phyloP scores from a whole-genome alignment of 2,329 filamentous ascomycete genomes.

The Chrysosphaeria jannelii region DNA sequence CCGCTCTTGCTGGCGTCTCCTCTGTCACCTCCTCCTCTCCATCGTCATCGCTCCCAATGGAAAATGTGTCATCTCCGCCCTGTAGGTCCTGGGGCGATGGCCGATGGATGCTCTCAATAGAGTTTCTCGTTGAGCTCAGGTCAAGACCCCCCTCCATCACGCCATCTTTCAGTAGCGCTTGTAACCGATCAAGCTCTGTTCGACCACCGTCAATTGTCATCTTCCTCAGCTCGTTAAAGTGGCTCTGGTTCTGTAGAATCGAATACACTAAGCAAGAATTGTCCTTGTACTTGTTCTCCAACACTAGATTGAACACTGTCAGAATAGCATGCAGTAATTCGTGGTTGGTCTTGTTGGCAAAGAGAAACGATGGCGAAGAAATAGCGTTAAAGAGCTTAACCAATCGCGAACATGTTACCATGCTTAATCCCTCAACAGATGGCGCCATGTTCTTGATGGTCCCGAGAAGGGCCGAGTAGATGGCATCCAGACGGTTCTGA shows the following conservation, averaged over 20 bases:
- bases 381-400: conserved; percentile 74
- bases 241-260: conserved; percentile 48
- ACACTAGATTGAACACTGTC: conserved; percentile 64
- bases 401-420: conserved; percentile 47
- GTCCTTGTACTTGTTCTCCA: conserved; percentile 64
- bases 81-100: conserved; percentile 17
- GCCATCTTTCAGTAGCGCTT: conserved; percentile 37
- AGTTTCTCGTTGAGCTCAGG: conserved; percentile 22
- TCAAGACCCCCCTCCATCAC: no score
- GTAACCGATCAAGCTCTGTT: conserved; percentile 63
- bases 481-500: conserved; percentile 65
- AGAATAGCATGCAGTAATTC: conserved; percentile 49
- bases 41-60: conserved; percentile 58
- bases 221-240: conserved; percentile 55
- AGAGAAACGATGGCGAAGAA: conserved; percentile 72
- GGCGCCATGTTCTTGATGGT: conserved; percentile 85
- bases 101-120: conserved; percentile 35
- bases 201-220: conserved; percentile 84
- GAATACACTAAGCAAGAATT: conserved; percentile 61
- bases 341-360: conserved; percentile 83
- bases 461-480: conserved; percentile 74
- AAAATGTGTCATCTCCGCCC: conserved; percentile 35
- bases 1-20: conserved; percentile 49
- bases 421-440: conserved; percentile 48
- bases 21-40: conserved; percentile 32